A percentile compares a stretch with the other conserved stretches of the same genome.
phyloP scores from a whole-genome alignment of 495 filamentous ascomycete genomes.

The Baudoinia panamericana region DNA sequence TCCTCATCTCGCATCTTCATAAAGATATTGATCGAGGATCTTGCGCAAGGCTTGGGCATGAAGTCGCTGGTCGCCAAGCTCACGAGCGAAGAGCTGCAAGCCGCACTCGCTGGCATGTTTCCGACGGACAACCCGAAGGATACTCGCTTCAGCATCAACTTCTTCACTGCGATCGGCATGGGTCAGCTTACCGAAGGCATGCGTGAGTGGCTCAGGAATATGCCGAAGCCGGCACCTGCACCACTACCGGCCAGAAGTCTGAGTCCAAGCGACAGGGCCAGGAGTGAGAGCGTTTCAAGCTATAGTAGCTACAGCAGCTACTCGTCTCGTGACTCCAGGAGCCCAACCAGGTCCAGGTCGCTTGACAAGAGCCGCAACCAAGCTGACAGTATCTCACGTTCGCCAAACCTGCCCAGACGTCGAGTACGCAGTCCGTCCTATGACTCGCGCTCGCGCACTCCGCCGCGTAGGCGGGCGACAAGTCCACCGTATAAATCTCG shows the following conservation, averaged over 20 bases:
- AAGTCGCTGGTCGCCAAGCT: constrained; percentile 60
- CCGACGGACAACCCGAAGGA: constrained; percentile 76
- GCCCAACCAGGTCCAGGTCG: constrained; percentile 10
- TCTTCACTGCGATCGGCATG: constrained; percentile 95
- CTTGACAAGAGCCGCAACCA: neutral
- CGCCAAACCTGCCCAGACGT: neutral
- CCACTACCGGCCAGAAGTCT: constrained; percentile 43
- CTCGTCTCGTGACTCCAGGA: constrained; percentile 17
- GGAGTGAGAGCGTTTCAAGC: constrained; percentile 35
- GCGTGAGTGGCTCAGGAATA: constrained; percentile 76
- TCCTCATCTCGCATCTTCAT: constrained; percentile 92
- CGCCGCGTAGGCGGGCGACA: constrained; percentile 1
- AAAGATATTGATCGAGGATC: constrained; percentile 91
- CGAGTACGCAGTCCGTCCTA: neutral
- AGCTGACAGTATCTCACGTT: neutral
- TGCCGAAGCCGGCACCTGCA: constrained; percentile 61
- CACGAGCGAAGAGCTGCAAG: constrained; percentile 61
- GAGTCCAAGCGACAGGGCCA: constrained; percentile 7
- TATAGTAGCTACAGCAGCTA: constrained; percentile 30
- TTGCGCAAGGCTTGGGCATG: constrained; percentile 76
- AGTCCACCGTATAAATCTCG: constrained; percentile 4
- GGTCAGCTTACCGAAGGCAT: constrained; percentile 88
- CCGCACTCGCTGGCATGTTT: constrained; percentile 78
- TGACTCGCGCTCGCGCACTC: constrained; percentile 17
- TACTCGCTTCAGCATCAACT: constrained; percentile 96